Conservation (phyloP, 805 yeast species). For the Kuraishia floccosa region DNA sequence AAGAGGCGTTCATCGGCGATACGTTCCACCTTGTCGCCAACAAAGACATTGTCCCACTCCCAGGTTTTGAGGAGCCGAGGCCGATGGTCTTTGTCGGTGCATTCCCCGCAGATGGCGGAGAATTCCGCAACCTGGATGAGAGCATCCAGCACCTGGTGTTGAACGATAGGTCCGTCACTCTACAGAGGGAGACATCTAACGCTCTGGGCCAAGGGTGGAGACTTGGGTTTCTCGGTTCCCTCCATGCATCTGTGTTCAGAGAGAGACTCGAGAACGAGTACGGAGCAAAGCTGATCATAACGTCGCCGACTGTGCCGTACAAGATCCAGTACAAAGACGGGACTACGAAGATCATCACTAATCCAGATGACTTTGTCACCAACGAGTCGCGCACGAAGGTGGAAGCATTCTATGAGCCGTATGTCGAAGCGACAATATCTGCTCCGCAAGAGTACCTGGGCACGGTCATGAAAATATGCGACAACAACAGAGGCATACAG, state of each 20-base stretch:
- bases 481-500: constrained; percentile 74
- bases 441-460: constrained; percentile 88
- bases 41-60: constrained; percentile 58
- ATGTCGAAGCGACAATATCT: constrained; percentile 82
- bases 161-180: constrained; percentile 84
- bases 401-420: constrained; percentile 65
- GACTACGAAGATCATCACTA: constrained; percentile 53
- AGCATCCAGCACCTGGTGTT: constrained; percentile 79
- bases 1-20: constrained; percentile 87
- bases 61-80: constrained; percentile 93
- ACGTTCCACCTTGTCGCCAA: constrained; percentile 58
- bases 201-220: constrained; percentile 99
- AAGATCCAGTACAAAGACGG: constrained; percentile 62
- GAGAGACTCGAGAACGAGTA: constrained; percentile 89
- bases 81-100: constrained; percentile 99
- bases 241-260: constrained; percentile 91
- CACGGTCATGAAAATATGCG: constrained; percentile 76
- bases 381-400: constrained; percentile 27
- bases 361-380: constrained; percentile 91
- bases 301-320: constrained; percentile 95
- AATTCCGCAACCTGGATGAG: constrained; percentile 82
- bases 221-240: constrained; percentile 84
- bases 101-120: constrained; percentile 90
- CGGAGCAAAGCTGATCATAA: constrained; percentile 83
- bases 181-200: constrained; percentile 83